phyloP scores from a whole-genome alignment of 495 filamentous ascomycete genomes.

The Penicillium bialowiezense region DNA sequence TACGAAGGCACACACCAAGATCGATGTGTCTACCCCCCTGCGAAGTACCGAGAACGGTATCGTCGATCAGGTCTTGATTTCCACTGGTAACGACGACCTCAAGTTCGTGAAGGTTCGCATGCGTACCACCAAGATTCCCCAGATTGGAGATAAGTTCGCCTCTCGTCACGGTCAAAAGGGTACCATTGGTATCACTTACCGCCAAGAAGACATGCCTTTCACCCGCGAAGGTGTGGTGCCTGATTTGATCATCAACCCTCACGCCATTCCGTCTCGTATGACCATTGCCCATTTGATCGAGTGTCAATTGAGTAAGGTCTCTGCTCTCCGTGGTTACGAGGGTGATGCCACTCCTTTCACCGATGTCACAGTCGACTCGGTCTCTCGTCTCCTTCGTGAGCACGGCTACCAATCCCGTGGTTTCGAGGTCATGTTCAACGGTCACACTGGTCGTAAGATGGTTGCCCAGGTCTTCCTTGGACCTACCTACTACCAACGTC shows the following conservation, averaged over 20 bases:
- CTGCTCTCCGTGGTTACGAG: constrained; percentile 83
- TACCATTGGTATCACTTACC: constrained; percentile 96
- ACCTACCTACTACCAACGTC: constrained; percentile 97
- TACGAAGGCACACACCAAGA: constrained; percentile 83
- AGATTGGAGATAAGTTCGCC: constrained; percentile 99
- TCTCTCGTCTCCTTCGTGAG: constrained; percentile 86
- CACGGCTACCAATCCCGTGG: constrained; percentile 95
- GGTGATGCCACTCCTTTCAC: constrained; percentile 98
- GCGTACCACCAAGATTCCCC: constrained; percentile 94
- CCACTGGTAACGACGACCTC: constrained; percentile 79
- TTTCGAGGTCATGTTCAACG: constrained; percentile 98
- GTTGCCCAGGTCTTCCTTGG: constrained; percentile 94
- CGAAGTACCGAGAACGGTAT: constrained; percentile 96
- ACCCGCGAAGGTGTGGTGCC: constrained; percentile 86
- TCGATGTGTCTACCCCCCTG: constrained; percentile 91
- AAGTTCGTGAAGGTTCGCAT: constrained; percentile 97
- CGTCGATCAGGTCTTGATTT: constrained; percentile 87
- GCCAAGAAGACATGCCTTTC: constrained; percentile 99
- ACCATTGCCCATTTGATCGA: constrained; percentile 99
- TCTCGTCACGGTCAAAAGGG: constrained; percentile 99
- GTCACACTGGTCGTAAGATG: constrained; percentile 90
- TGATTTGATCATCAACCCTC: constrained; percentile 98
- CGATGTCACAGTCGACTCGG: constrained; percentile 90
- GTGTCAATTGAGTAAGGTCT: constrained; percentile 94
- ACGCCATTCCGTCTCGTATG: constrained; percentile 99